Base-by-base conservation (phyloP, 78 protist species). In the Acrasis kona region DNA sequence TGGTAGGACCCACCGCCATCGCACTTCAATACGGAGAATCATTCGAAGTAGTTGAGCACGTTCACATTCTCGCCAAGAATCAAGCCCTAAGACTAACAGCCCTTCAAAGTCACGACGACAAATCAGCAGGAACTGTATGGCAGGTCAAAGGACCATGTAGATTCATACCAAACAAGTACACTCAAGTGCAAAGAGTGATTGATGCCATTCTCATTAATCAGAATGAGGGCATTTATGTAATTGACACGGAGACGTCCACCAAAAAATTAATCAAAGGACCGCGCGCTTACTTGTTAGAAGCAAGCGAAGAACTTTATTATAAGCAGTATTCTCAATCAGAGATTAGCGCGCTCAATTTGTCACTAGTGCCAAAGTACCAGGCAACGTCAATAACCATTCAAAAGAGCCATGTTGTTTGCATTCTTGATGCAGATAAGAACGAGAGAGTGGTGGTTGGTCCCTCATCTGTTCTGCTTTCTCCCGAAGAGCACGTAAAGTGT, bases 401-500 rank as follows among this genome's bases (percentile, higher is more conserved):
- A 50, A 19, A 50, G 19, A 19, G 61, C 19, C 34, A 50, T 50
- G 61, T 50, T 50, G 34, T 50, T 50, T 50, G 61, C 19, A 19
- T 50, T 50, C 19, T 50, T 19, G 61, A 50, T 50, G 61, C 61
- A n/a, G 61, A 50, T n/a, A 50, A 50, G 19, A 50, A 50, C 19
- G 61, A 50, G 19, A 50, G 19, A 50, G 35, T 93, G 39, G 87
- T 75, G 19, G 84, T 90, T 37, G 97, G 97, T 41, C 97, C 97
- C 30, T 95, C 85, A 58, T 83, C 91, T 19, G 93, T 88, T 30
- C 86, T 91, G 92, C 86, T 94, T 28, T 87, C 77, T 34, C 94
- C 95, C 64, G 95, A 91, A 65, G 96, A 94, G 87, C 85, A 87
- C 65, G 89, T 94, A 76, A 91, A 92, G n/a, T 78, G 77, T 65